phyloP scores from a whole-genome alignment of 164 flowering plant species.

The Magnolia sinica region DNA sequence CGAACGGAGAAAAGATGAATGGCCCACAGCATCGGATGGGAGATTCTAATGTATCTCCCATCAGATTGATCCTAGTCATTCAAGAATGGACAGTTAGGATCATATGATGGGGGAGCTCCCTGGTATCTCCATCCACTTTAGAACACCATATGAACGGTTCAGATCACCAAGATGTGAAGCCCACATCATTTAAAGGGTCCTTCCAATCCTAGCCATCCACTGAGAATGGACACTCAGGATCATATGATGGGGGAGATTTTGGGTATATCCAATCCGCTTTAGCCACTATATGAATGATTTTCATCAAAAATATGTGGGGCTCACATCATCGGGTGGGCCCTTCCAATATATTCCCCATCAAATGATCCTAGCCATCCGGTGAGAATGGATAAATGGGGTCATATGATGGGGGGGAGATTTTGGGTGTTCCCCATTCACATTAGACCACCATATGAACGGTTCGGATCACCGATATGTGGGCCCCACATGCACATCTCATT shows the following conservation, averaged over 20 bases:
- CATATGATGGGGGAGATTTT: not conserved
- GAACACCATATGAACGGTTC: not conserved
- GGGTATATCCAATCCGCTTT: not conserved
- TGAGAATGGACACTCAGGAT: not conserved
- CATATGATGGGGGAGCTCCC: not conserved
- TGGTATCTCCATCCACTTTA: not conserved
- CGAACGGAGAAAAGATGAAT: not conserved
- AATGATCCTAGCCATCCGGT: not conserved
- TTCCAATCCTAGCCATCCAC: not conserved
- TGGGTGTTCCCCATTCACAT: not conserved
- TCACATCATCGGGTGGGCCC: not conserved
- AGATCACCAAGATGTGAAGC: not conserved
- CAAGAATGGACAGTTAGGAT: not conserved
- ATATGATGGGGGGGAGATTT: not conserved
- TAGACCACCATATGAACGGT: no score
- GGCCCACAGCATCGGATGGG: not conserved
- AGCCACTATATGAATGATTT: not conserved
- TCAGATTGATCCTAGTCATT: not conserved
- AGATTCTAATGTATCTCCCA: not conserved
- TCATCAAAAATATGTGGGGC: not conserved
- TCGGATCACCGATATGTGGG: not conserved
- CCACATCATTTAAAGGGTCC: not conserved
- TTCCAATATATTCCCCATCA: not conserved
- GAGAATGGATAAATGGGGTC: not conserved
- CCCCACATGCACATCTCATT: not conserved